Evolutionary conservation across 805 yeast genomes (phyloP).

Genomic region (Ogataea minuta): DNA sequence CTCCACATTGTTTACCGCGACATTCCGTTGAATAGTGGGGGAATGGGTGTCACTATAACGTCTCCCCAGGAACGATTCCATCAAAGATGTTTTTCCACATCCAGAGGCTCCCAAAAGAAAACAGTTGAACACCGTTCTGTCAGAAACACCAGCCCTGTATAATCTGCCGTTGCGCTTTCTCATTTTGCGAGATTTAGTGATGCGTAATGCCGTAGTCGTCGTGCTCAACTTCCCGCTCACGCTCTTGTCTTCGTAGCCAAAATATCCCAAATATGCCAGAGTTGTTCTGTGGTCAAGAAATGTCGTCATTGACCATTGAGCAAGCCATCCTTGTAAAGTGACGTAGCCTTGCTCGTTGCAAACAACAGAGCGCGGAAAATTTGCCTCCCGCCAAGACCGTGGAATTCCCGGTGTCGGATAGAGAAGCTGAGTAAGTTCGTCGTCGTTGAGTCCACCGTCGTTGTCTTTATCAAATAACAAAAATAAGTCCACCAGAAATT

Average conservation of each 20-base stretch:
- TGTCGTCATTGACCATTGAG: conserved; percentile 98
- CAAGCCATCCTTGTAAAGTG: conserved; percentile 96
- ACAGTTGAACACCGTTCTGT: conserved; percentile 90
- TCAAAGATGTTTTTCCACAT: conserved; percentile 82
- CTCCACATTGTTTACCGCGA: conserved; percentile 91
- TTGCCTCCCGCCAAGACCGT: conserved; percentile 74
- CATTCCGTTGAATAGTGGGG: conserved; percentile 77
- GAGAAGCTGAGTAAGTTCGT: conserved; percentile 67
- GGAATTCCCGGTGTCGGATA: conserved; percentile 95
- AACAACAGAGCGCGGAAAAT: conserved; percentile 85
- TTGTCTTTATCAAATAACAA: conserved; percentile 88
- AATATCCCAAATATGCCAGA: conserved; percentile 80
- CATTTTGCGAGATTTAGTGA: conserved; percentile 76
- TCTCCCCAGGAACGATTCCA: conserved; percentile 79
- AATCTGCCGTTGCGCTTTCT: conserved; percentile 62
- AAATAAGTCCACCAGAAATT: conserved; percentile 88
- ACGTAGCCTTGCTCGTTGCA: conserved; percentile 87
- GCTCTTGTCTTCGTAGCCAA: conserved; percentile 68
- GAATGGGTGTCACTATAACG: conserved; percentile 66
- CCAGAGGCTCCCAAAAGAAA: conserved; percentile 81
- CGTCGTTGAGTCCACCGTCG: conserved; percentile 88
- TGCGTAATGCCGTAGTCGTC: conserved; percentile 55
- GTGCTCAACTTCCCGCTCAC: conserved; percentile 16
- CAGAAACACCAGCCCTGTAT: conserved; percentile 68
- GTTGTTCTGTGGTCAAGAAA: conserved; percentile 81